A percentile compares a stretch with the other conserved stretches of the same genome.
Conservation (phyloP, 1,284 basidiomycete species). For the Stygiomarasmius scandens region DNA sequence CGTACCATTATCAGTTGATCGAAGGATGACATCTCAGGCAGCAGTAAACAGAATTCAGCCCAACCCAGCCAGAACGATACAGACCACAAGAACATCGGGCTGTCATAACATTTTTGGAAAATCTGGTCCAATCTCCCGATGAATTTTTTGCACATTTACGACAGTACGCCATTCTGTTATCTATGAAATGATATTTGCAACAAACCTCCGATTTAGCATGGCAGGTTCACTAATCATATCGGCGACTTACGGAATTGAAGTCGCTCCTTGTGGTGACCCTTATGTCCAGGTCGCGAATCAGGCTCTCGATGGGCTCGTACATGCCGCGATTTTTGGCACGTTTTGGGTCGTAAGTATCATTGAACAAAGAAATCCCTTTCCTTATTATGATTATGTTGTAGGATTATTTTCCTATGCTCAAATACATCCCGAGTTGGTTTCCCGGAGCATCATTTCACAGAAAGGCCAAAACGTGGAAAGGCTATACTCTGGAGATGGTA, state of each 20-base stretch:
- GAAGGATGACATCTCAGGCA: neutral
- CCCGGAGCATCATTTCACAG: constrained; percentile 11
- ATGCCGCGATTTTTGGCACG: neutral
- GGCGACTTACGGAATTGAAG: constrained; percentile 10
- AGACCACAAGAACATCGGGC: constrained; percentile 2
- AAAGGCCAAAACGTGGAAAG: constrained; percentile 6
- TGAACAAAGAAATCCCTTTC: neutral
- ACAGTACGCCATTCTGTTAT: too few species aligned
- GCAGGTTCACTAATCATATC: constrained; percentile 1
- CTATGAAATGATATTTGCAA: too few species aligned
- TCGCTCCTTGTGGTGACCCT: constrained; percentile 3
- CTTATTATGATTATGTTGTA: neutral
- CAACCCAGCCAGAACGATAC: neutral
- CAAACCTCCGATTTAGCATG: constrained; percentile 1
- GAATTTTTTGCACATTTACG: constrained; percentile 1
- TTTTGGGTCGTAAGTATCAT: constrained; percentile 9
- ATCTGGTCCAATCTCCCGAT: constrained; percentile 2
- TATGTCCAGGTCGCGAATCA: neutral
- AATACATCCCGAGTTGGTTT: constrained; percentile 11
- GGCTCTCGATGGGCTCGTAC: neutral
- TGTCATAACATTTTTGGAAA: neutral
- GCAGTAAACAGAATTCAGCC: constrained; percentile 1
- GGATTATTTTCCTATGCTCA: constrained; percentile 6
- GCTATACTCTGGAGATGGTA: neutral
- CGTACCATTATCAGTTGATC: neutral